phyloP scores from a whole-genome alignment of 352 stramenopile genomes.

The Stephanocyclus meneghinianus region DNA sequence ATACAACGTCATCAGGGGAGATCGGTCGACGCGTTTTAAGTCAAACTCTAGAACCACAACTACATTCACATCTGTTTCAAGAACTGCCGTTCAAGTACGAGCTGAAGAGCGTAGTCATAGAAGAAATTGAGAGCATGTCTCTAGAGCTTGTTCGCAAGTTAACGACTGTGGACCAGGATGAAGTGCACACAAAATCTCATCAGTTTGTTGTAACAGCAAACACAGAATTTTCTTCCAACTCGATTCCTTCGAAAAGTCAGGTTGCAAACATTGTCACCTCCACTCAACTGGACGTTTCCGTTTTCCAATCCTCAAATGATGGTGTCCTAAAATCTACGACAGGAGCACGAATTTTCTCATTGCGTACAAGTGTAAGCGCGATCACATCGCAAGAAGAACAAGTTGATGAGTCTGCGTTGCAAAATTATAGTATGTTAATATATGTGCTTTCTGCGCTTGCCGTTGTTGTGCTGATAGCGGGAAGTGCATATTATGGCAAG shows the following conservation, averaged over 20 bases:
- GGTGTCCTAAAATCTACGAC: not conserved
- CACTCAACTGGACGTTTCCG: not conserved
- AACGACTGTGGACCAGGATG: not conserved
- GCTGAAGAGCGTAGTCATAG: not conserved
- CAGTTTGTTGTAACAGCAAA: not conserved
- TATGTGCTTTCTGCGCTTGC: no score
- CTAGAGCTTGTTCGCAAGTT: constrained; percentile 1
- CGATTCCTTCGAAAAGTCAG: not conserved
- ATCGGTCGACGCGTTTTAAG: not conserved
- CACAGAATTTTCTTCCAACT: not conserved
- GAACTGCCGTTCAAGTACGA: not conserved
- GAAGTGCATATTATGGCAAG: no score
- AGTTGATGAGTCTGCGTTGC: not conserved
- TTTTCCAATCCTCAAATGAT: not conserved
- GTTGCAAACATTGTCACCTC: not conserved
- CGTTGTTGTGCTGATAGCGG: no score
- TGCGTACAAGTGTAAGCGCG: not conserved
- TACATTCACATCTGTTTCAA: not conserved
- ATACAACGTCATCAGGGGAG: not conserved
- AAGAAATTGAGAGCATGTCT: not conserved
- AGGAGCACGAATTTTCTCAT: not conserved
- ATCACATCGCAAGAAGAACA: not conserved
- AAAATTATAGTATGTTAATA: not conserved
- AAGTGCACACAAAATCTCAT: not conserved
- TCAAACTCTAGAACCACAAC: not conserved